Conservation (phyloP, 139 green algal species). For the Chlamydomonas sphaeroides region DNA sequence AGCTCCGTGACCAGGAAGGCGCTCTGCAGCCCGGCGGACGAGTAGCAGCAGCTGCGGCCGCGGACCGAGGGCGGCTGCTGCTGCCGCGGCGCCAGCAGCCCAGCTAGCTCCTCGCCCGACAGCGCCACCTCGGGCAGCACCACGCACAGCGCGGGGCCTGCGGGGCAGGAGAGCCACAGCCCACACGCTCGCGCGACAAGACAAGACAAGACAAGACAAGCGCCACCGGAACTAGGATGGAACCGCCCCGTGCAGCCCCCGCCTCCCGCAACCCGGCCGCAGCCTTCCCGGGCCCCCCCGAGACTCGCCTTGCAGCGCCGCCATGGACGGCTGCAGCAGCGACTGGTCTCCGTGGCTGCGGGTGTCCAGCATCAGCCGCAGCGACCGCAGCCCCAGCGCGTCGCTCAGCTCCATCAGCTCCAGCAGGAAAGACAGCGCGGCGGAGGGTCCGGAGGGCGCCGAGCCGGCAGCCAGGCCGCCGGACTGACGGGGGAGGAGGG, state of each 20-base stretch:
- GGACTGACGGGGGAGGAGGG: too few species aligned
- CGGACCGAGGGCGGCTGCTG: not conserved
- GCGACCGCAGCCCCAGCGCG: slow-evolving; percentile 15
- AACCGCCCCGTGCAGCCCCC: too few species aligned
- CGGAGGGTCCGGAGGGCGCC: not conserved
- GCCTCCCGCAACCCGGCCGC: too few species aligned
- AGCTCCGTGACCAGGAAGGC: slow-evolving; percentile 64
- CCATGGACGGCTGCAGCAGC: slow-evolving; percentile 70
- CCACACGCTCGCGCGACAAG: too few species aligned
- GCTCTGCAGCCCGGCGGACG: slow-evolving; percentile 52
- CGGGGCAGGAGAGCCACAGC: too few species aligned
- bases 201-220: too few species aligned
- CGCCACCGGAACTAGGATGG: too few species aligned
- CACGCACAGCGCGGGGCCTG: slow-evolving; percentile 73
- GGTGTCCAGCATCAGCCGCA: slow-evolving; percentile 66
- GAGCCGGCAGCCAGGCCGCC: not conserved
- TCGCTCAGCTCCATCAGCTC: slow-evolving; percentile 73
- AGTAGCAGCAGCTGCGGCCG: slow-evolving; percentile 35
- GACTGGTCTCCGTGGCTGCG: slow-evolving; percentile 54
- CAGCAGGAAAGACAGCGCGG: slow-evolving; percentile 50
- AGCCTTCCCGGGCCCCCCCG: not conserved
- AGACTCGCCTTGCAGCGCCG: slow-evolving; percentile 56
- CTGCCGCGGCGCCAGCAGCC: slow-evolving; percentile 18
- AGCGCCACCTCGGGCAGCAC: slow-evolving; percentile 56
- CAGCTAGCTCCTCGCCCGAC: slow-evolving; percentile 49